phyloP scores from a whole-genome alignment of 176 grass and related monocot genomes.

The Bonia amplexicaulis region DNA sequence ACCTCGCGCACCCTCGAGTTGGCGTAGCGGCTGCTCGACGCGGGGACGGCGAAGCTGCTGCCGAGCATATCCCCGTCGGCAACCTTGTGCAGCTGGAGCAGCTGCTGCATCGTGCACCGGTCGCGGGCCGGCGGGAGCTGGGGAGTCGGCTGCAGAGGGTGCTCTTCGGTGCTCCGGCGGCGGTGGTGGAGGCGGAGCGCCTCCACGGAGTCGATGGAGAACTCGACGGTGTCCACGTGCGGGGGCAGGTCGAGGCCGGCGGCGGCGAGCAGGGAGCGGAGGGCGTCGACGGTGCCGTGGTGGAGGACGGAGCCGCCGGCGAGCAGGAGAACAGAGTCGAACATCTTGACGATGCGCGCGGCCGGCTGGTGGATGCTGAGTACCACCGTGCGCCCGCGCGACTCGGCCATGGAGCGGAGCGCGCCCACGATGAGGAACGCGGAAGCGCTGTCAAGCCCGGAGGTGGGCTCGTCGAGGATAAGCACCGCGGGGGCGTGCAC shows the following conservation, averaged over 20 bases:
- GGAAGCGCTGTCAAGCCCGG: conserved; percentile 70
- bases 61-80: conserved; percentile 38
- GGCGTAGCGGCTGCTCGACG: conserved; percentile 18
- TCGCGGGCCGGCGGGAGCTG: conserved; percentile 17
- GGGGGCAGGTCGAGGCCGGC: conserved; percentile 41
- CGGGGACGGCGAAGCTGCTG: background rate
- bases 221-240: conserved; percentile 66
- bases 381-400: conserved; percentile 48
- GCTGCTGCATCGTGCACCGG: conserved; percentile 70
- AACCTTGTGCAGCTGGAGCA: conserved; percentile 63
- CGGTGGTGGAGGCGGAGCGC: conserved; percentile 30
- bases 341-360: conserved; percentile 60
- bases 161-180: background rate
- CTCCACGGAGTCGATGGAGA: conserved; percentile 63
- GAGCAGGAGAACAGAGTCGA: conserved; percentile 61
- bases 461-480: conserved; percentile 82
- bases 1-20: conserved; percentile 55
- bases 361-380: conserved; percentile 78
- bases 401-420: conserved; percentile 52
- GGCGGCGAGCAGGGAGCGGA: conserved; percentile 30
- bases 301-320: conserved; percentile 57
- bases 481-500: conserved; percentile 61
- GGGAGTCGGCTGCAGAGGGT: background rate
- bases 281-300: conserved; percentile 54
- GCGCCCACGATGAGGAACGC: conserved; percentile 58